These are phyloP conservation scores for Sanghuangporus weigelae DNA, from an alignment of 1,284 basidiomycete species.

Conservation along the genomic window DNA sequence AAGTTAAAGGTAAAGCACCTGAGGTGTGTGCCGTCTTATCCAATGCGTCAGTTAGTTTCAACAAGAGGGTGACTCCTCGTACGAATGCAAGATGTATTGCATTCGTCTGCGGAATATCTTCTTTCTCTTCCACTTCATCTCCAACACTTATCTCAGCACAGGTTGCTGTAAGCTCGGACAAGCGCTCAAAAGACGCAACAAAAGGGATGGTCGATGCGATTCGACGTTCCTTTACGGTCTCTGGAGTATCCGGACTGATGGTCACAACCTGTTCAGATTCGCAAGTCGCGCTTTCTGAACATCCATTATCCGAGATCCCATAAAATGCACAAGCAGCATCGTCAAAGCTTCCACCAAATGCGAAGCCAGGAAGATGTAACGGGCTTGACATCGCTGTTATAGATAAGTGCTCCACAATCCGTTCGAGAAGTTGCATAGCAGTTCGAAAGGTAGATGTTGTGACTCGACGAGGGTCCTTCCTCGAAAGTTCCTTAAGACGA, in stretches of 20 bases:
- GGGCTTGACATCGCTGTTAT: constrained; percentile 18
- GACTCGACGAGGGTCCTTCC: constrained; percentile 29
- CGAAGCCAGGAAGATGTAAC: constrained; percentile 14
- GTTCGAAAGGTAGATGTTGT: constrained; percentile 36
- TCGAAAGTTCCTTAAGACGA: constrained; percentile 30
- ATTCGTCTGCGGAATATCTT: background rate
- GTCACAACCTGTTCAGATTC: background rate
- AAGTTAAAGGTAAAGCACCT: constrained; percentile 6
- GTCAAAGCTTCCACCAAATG: constrained; percentile 17
- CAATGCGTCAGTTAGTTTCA: constrained; percentile 8
- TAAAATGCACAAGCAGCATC: constrained; percentile 17
- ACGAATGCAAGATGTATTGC: constrained; percentile 3
- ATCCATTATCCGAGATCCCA: background rate
- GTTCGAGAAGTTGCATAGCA: constrained; percentile 46
- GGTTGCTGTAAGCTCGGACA: constrained; percentile 40
- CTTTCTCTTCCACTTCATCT: background rate
- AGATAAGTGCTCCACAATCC: constrained; percentile 49
- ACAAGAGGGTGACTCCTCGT: constrained; percentile 10
- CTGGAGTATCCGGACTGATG: background rate
- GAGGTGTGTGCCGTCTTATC: background rate
- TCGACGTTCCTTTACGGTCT: constrained; percentile 4
- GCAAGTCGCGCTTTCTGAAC: background rate
- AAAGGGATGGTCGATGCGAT: constrained; percentile 44
- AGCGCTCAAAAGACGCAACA: constrained; percentile 48
- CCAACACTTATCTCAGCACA: constrained; percentile 31